These are phyloP conservation scores for Starmerella apis DNA, from an alignment of 805 yeast genomes.

Conservation along the genomic window DNA sequence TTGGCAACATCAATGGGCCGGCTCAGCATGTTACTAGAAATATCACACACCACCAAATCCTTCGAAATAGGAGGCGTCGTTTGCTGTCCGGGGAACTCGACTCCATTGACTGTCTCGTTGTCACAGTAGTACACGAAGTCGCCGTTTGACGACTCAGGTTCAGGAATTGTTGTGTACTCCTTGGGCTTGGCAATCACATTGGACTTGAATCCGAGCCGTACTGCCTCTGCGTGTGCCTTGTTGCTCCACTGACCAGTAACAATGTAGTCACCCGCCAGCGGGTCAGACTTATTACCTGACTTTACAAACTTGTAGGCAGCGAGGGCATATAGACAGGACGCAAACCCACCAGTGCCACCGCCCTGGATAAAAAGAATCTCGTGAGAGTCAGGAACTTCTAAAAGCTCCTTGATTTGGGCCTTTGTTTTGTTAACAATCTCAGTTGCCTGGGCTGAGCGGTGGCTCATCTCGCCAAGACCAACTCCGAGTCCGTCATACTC, in stretches of 20 bases:
- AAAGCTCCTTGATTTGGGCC: constrained; percentile 49
- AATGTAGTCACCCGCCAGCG: constrained; percentile 59
- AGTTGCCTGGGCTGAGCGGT: constrained; percentile 76
- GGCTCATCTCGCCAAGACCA: constrained; percentile 94
- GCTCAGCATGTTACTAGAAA: constrained; percentile 87
- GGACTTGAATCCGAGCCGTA: constrained; percentile 65
- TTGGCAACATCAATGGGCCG: constrained; percentile 68
- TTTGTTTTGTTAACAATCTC: constrained; percentile 70
- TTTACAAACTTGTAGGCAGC: constrained; percentile 68
- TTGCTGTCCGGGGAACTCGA: constrained; percentile 57
- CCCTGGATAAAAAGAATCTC: constrained; percentile 95
- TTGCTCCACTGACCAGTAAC: constrained; percentile 92
- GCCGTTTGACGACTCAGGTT: constrained; percentile 48
- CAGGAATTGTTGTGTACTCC: constrained; percentile 59
- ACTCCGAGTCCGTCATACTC: constrained; percentile 60
- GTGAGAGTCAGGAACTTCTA: constrained; percentile 79
- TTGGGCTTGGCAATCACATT: constrained; percentile 61
- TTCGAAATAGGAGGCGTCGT: constrained; percentile 39
- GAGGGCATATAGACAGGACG: constrained; percentile 73
- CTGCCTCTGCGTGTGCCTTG: constrained; percentile 79
- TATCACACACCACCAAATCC: constrained; percentile 56
- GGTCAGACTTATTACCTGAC: constrained; percentile 43
- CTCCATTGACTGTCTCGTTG: constrained; percentile 95
- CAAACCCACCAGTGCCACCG: constrained; percentile 94
- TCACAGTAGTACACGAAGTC: constrained; percentile 88